Base-by-base conservation (phyloP, 2,329 filamentous ascomycete genomes). In the Penicillium sp. region DNA sequence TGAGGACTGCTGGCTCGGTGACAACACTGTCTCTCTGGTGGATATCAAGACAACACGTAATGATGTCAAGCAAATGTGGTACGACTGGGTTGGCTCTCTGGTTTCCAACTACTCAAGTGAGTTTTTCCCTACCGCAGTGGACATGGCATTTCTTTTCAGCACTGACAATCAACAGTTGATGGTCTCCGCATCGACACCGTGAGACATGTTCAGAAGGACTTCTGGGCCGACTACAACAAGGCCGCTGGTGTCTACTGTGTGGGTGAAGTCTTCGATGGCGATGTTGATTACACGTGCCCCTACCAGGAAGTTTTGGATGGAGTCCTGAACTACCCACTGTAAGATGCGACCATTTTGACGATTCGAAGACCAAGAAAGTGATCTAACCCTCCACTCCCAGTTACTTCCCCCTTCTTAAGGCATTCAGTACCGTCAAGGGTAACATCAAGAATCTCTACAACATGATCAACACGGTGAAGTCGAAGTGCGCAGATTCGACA, bases 41-140 rank as follows among this genome's bases (percentile, higher is more conserved):
- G 86, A 90, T 59, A 68, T 89, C 11, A 74, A 83, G 52, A 89
- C 86, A 0, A 77, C 81, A 40, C 74, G 77, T 29, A 49, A 71
- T 0, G 68, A 70, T 1, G 81, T 89, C 9, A 76, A 79, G 24
- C 67, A 67, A 14, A 72, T 82, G 2, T 83, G 82, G 67, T 75
- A 83, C 50, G 69, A 74, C n/a, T 90, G 87, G 87, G 77, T 89
- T 61, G 68, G 67, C 21, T 73, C 74, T 42, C 74, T 88, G 0
- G 81, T 89, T 2, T 67, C 76, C 3, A 82, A 85, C 60, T 89
- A 87, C 65, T 77, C 75, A 16, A 85, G 88, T 74, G 84, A 85
- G 65, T 45, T 18, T 29, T 7, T 24, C 1, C 2, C 8, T 21
- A 8, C 21, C 43, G 13, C 4, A 16, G 16, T 13, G 38, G 24